phyloP scores from a whole-genome alignment of 2,329 filamentous ascomycete species.

The Microdochium trichocladiopsis region DNA sequence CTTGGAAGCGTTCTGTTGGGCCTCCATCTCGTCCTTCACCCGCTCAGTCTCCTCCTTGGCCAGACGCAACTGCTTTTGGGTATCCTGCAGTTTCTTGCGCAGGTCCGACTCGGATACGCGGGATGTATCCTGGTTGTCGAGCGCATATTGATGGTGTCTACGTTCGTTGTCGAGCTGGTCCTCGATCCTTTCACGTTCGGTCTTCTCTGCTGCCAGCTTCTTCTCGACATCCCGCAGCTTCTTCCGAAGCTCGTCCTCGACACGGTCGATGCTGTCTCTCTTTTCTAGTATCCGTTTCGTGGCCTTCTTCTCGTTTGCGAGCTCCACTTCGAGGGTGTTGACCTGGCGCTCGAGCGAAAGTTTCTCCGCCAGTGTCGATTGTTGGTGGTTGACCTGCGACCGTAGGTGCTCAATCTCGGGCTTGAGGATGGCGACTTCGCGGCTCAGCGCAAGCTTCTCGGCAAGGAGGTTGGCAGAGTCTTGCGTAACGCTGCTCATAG shows the following conservation, averaged over 20 bases:
- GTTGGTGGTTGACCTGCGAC: slow-evolving; percentile 50
- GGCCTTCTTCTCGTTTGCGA: slow-evolving; percentile 74
- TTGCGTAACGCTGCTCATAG: slow-evolving; percentile 58
- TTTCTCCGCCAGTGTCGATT: slow-evolving; percentile 70
- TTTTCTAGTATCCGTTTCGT: slow-evolving; percentile 46
- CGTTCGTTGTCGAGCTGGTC: slow-evolving; percentile 23
- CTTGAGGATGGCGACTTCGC: slow-evolving; percentile 44
- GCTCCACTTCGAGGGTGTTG: slow-evolving; percentile 68
- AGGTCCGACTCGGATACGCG: slow-evolving; percentile 21
- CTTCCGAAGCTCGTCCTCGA: slow-evolving; percentile 34
- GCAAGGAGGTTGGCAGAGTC: slow-evolving; percentile 64
- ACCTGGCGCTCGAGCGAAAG: slow-evolving; percentile 72
- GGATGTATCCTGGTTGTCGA: slow-evolving; percentile 21
- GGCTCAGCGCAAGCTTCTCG: slow-evolving; percentile 45
- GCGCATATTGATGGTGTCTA: slow-evolving; percentile 16
- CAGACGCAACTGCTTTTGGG: slow-evolving; percentile 18
- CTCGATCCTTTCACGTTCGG: slow-evolving; percentile 21
- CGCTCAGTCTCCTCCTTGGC: slow-evolving; percentile 22
- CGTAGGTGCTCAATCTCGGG: slow-evolving; percentile 50
- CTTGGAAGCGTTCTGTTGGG: slow-evolving; percentile 18
- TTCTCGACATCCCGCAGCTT: slow-evolving; percentile 27
- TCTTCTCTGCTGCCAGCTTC: slow-evolving; percentile 17
- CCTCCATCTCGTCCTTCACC: slow-evolving; percentile 24
- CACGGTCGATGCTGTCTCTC: slow-evolving; percentile 32
- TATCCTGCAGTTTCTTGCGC: slow-evolving; percentile 21